phyloP scores from a whole-genome alignment of 2,329 filamentous ascomycete species.

The Fusarium coicis region DNA sequence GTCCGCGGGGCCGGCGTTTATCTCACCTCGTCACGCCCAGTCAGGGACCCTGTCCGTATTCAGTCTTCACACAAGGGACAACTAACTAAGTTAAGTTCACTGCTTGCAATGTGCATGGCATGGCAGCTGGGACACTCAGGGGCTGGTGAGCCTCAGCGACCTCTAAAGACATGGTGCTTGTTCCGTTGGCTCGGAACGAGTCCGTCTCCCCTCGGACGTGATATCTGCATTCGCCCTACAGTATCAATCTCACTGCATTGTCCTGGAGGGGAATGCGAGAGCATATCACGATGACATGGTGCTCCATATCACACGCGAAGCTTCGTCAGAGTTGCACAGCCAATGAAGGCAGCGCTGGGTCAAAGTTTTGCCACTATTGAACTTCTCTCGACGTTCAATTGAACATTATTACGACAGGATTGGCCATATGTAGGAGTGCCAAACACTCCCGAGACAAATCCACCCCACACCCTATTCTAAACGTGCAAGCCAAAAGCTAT shows the following conservation, averaged over 20 bases:
- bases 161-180: slow-evolving; percentile 3
- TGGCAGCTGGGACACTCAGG: slow-evolving; percentile 22
- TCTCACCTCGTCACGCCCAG: slow-evolving; percentile 31
- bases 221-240: slow-evolving; percentile 5
- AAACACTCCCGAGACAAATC: slow-evolving; percentile 9
- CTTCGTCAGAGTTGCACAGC: slow-evolving; percentile 3
- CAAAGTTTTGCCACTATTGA: slow-evolving; percentile 3
- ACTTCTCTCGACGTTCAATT: slow-evolving; percentile 1
- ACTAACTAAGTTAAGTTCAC: slow-evolving; percentile 1
- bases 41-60: slow-evolving; percentile 14
- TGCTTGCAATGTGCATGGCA: slow-evolving; percentile 27
- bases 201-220: slow-evolving; percentile 11
- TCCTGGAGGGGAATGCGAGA: not conserved
- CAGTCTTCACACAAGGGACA: not conserved
- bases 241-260: slow-evolving; percentile 8
- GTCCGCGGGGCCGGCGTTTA: slow-evolving; percentile 21
- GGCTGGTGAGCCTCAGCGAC: slow-evolving; percentile 24
- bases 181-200: slow-evolving; percentile 20
- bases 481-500: slow-evolving; percentile 25
- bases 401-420: slow-evolving; percentile 1
- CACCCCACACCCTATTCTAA: slow-evolving; percentile 26
- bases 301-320: not conserved
- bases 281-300: slow-evolving; percentile 8
- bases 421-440: not conserved
- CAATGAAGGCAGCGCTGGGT: not conserved